Evolutionary conservation across 2,329 filamentous ascomycete genomes (phyloP).

Genomic region (Parascedosporium putredinis): DNA sequence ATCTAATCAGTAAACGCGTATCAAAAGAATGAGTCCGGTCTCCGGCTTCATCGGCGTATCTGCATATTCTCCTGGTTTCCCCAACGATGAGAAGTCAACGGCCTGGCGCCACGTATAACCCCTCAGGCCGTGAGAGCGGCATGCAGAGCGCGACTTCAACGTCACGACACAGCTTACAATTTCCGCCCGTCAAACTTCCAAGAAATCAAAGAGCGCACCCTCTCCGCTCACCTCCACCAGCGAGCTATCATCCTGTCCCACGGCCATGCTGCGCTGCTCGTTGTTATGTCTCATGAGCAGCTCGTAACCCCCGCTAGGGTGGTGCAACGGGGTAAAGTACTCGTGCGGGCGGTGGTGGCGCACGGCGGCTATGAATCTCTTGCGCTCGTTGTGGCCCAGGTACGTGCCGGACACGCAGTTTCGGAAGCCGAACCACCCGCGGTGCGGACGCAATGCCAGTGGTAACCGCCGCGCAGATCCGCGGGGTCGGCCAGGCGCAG

Average conservation of each 20-base stretch:
- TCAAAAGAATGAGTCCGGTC: no score
- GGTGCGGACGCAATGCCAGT: neutral
- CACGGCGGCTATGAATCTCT: constrained; percentile 11
- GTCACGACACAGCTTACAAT: neutral
- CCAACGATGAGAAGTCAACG: no score
- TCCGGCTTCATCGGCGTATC: no score
- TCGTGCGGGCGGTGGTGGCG: constrained; percentile 18
- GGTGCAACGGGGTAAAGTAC: constrained; percentile 18
- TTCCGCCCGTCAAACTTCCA: neutral
- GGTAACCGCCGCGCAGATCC: neutral
- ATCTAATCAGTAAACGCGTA: no score
- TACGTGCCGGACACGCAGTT: neutral
- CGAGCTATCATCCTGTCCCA: constrained; percentile 14
- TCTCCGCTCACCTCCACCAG: constrained; percentile 16
- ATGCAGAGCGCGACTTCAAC: no score
- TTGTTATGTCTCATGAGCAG: constrained; percentile 18
- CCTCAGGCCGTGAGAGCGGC: no score
- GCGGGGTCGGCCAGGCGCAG: neutral
- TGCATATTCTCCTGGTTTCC: no score
- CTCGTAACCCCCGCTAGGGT: constrained; percentile 22
- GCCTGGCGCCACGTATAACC: no score
- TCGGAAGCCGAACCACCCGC: neutral
- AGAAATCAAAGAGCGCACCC: constrained; percentile 22
- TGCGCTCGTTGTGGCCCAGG: neutral
- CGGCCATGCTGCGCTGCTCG: constrained; percentile 20